phyloP scores from a whole-genome alignment of 202 grass and related monocot species.

The Setaria viridis region DNA sequence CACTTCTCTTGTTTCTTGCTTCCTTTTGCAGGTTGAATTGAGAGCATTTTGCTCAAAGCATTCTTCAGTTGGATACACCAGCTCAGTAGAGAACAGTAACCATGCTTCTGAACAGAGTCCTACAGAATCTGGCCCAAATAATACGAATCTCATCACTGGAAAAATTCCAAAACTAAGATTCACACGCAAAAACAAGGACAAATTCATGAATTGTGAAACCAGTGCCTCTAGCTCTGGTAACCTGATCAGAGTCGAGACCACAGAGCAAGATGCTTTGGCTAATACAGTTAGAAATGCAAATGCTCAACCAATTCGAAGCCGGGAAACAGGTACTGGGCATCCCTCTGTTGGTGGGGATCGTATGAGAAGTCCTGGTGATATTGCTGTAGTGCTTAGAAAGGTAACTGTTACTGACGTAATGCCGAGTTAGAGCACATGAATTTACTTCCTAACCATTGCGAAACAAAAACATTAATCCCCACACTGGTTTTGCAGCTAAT shows the following conservation, averaged over 20 bases:
- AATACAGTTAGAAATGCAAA: constrained; percentile 48
- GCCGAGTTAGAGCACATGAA: constrained; percentile 17
- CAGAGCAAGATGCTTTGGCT: constrained; percentile 55
- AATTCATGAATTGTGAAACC: constrained; percentile 56
- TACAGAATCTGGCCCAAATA: constrained; percentile 38
- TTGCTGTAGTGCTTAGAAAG: constrained; percentile 80
- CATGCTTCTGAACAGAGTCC: constrained; percentile 47
- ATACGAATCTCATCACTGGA: constrained; percentile 44
- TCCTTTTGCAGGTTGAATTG: constrained; percentile 77
- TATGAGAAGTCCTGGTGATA: constrained; percentile 66
- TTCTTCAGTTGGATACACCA: constrained; percentile 57
- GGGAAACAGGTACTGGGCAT: constrained; percentile 54
- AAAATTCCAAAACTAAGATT: constrained; percentile 86
- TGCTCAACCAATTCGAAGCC: constrained; percentile 42
- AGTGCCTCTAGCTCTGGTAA: constrained; percentile 56
- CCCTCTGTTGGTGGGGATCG: constrained; percentile 44
- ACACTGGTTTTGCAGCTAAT: constrained; percentile 71
- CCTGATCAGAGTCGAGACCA: constrained; percentile 57
- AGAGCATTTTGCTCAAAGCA: constrained; percentile 97
- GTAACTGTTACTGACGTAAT: constrained; percentile 51
- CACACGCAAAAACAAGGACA: constrained; percentile 89
- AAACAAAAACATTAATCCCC: constrained; percentile 34
- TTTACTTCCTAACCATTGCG: constrained; percentile 8
- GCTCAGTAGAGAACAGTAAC: constrained; percentile 44
- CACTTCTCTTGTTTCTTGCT: constrained; percentile 41